Evolutionary conservation across 2,329 filamentous ascomycete species (phyloP).

Genomic region (Simplicillium aogashimaense): DNA sequence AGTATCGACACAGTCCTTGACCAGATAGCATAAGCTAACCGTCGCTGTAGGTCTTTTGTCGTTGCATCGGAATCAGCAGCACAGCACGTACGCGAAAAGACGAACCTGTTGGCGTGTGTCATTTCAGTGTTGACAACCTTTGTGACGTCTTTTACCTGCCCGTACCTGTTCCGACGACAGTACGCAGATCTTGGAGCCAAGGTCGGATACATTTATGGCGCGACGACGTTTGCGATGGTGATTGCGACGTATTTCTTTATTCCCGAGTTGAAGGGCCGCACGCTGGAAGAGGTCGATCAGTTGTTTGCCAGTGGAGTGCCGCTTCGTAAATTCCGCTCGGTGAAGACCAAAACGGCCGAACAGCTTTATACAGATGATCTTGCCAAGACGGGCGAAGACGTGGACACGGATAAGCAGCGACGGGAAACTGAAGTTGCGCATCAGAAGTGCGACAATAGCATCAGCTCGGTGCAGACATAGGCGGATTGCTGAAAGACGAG

Average conservation of each 20-base stretch:
- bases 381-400: too few relatives aligned
- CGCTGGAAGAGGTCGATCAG: conserved; percentile 13
- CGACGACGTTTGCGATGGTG: conserved; percentile 24
- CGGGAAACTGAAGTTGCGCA: too few relatives aligned
- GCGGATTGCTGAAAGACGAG: too few relatives aligned
- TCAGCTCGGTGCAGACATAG: too few relatives aligned
- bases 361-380: conserved; percentile 1
- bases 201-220: conserved; percentile 28
- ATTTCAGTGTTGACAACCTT: conserved; percentile 20
- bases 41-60: conserved; percentile 14
- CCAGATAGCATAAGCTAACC: neutral
- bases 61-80: conserved; percentile 15
- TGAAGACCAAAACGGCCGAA: conserved; percentile 2
- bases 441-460: neutral
- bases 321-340: conserved; percentile 9
- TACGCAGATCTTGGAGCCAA: conserved; percentile 24
- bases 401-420: too few relatives aligned
- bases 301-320: conserved; percentile 11
- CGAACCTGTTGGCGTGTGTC: conserved; percentile 15
- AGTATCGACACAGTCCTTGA: conserved; percentile 4
- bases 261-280: conserved; percentile 31
- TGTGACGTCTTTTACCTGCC: conserved; percentile 22
- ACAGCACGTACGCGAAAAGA: conserved; percentile 19
- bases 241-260: conserved; percentile 31
- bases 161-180: conserved; percentile 23